Evolutionary conservation across 306 rosid species (phyloP).

Genomic region (Vigna hirtella): DNA sequence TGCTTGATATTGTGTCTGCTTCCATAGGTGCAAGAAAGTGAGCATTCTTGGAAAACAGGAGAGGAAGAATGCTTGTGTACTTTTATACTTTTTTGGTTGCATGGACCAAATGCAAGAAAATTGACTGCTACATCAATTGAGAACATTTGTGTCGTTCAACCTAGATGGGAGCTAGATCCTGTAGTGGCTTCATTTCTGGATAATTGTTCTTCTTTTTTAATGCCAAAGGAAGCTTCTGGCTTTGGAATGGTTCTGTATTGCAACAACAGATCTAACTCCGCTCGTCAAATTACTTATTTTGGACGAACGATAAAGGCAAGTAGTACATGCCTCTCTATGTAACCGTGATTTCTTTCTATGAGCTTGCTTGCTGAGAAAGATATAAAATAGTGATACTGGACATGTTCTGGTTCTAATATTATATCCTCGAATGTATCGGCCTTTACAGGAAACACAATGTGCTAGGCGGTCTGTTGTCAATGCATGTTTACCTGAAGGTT

Average conservation of each 20-base stretch:
- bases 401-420: constrained; percentile 31
- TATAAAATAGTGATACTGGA: constrained; percentile 6
- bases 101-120: constrained; percentile 63
- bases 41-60: constrained; percentile 54
- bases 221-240: constrained; percentile 21
- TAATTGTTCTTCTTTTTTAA: neutral
- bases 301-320: constrained; percentile 52
- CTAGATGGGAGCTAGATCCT: constrained; percentile 48
- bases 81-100: constrained; percentile 63
- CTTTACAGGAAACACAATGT: constrained; percentile 53
- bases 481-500: constrained; percentile 45
- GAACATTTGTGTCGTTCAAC: constrained; percentile 59
- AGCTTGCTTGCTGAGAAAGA: neutral
- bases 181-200: constrained; percentile 58
- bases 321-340: constrained; percentile 33
- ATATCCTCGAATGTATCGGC: constrained; percentile 13
- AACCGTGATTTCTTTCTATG: neutral
- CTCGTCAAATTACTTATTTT: constrained; percentile 36
- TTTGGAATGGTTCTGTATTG: neutral
- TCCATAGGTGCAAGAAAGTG: constrained; percentile 58
- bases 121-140: constrained; percentile 45
- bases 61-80: constrained; percentile 67
- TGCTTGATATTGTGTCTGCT: constrained; percentile 18
- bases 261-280: constrained; percentile 16
- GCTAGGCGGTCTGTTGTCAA: constrained; percentile 30